Evolutionary conservation across 1,139 yeast species (phyloP), one percentile per base, ranked within the genome.

Genomic region (Pichia sp.): DNA sequence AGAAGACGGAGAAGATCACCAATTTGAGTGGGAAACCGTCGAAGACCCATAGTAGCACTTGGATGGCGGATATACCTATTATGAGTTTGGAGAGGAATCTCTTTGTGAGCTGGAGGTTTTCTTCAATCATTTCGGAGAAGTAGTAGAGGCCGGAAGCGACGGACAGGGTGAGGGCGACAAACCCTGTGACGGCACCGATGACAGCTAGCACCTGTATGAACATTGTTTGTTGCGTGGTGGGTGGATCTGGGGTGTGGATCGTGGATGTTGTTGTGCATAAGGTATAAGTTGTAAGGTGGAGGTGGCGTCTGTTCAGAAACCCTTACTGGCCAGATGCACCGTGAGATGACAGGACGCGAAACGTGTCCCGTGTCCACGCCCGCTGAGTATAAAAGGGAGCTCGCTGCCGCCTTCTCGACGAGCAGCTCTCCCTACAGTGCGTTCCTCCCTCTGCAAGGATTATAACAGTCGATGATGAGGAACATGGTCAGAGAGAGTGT

Each of bases 101-200:
- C 58, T 80, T 85, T 18, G 99, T 86, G 45, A 91, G 81, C 52
- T 85, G 94, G 0, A 96, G 78, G 64, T 93, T 94, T 61, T 91
- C 98, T 63, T 93, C 99, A 15, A 93, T 96, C 38, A 90, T 71
- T 64, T 93, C 99, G 12, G 96, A 87, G 34, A 93, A 72, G 60
- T 89, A 90, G 70, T 91, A 93, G 35, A 93, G 72, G 1, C 96
- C 98, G 4, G 96, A 87, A 0, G 99, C 96, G 42, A 84, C 77
- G 14, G 88, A 79, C 45, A 83, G 67, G 0, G 88, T 81, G 45
- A 89, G 74, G 56, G 87, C 82, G 3, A 85, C 59, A 58, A 91
- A 88, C 7, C 97, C 98, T 2, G 81, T 67, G 1, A 83, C 71
- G 1, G 82, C 72, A 5, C 99, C 99, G 8, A 79, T 66, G 53